Percentiles rank a stretch among this genome's conserved stretches.
phyloP scores from a whole-genome alignment of 1,139 yeast species.

The Pichia sp. region DNA sequence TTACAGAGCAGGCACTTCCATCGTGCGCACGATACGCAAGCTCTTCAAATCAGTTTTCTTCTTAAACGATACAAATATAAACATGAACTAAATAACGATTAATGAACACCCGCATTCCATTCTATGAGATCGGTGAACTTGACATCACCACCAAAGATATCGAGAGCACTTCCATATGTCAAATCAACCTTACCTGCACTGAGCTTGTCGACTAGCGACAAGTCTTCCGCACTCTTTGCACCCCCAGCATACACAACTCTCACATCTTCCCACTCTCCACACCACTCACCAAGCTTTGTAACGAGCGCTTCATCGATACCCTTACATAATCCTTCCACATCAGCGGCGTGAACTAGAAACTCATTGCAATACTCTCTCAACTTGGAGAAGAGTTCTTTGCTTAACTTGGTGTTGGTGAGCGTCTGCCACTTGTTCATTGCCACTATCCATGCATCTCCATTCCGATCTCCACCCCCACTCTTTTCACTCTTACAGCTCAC shows the following conservation, averaged over 20 bases:
- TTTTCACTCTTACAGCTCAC: constrained; percentile 71
- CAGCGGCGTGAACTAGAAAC: constrained; percentile 94
- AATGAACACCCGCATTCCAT: constrained; percentile 46
- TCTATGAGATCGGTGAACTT: constrained; percentile 62
- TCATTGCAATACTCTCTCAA: constrained; percentile 71
- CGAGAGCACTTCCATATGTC: constrained; percentile 89
- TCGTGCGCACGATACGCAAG: constrained; percentile 1
- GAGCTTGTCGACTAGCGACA: constrained; percentile 53
- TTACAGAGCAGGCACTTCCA: constrained; percentile 1
- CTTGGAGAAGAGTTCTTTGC: constrained; percentile 41
- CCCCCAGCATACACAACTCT: constrained; percentile 97
- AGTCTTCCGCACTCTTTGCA: constrained; percentile 66
- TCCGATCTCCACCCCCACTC: constrained; percentile 28
- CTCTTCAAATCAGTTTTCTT: constrained; percentile 2
- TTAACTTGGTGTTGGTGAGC: constrained; percentile 57
- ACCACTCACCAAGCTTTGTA: constrained; percentile 67
- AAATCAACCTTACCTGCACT: constrained; percentile 82
- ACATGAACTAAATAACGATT: neutral
- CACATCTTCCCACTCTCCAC: constrained; percentile 64
- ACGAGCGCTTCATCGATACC: constrained; percentile 87
- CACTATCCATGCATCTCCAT: constrained; percentile 62
- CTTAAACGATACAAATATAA: neutral
- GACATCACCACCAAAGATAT: constrained; percentile 91
- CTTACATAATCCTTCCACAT: constrained; percentile 90
- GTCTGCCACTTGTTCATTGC: constrained; percentile 99